Base-by-base conservation (phyloP, 164 flowering plant genomes). In the Malania oleifera region DNA sequence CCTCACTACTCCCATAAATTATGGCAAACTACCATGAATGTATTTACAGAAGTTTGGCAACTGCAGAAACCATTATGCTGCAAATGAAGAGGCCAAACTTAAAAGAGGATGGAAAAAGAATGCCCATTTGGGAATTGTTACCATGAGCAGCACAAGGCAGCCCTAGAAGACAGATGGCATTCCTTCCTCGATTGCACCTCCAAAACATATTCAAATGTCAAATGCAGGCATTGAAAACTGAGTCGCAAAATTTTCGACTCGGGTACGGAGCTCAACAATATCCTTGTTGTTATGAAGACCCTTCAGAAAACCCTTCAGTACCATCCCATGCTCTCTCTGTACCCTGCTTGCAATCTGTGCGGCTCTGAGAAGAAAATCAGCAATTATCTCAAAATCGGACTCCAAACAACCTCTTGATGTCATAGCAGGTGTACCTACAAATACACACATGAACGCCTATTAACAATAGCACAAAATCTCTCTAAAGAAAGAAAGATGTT, bases 171-270 rank as follows among this genome's bases (percentile, higher is more conserved):
- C 4, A 15, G 44, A 40, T 40, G 44, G 4, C 44, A 12, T 11
- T 40, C 13, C n/a, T n/a, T 5, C 11, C 24, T 17, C 18, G 15
- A 7, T 48, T 48, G 35, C 35, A 31, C 9, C 9, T 9, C 35
- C 35, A 31, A 31, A 31, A 31, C 35, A 31, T 9, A 31, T 27
- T 52, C 37, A 52, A 28, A 31, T 0, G 1, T 71, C 66, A 52
- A 72, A 72, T 3, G 76, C 79, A 11, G 79, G 79, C 74, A 75
- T 63, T 24, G 71, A 74, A 67, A 69, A 75, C 56, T 57, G 71
- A 50, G 69, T 40, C 2, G 79, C 72, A 67, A 75, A 75, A 27
- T 51, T 31, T 40, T 75, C 76, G 26, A 72, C 76, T 3, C 65
- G 57, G 35, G 44, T 54, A 17, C 71, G 60, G 11, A 75, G 79